Evolutionary conservation across 2,329 filamentous ascomycete genomes (phyloP), one percentile per base, ranked within the genome.

Genomic region (Onygenales sp.): DNA sequence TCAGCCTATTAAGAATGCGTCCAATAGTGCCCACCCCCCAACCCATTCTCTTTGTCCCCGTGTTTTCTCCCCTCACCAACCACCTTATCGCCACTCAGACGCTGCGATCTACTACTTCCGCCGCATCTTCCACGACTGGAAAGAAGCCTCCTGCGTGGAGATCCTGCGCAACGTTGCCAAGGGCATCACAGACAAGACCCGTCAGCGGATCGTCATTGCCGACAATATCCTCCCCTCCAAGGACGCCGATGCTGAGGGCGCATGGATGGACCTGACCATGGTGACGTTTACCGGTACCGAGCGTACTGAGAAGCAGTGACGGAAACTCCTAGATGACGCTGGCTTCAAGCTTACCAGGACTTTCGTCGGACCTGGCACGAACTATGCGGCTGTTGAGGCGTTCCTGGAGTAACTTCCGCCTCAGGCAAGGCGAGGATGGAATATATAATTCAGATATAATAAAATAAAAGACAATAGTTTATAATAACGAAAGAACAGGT

Each of bases 41-140:
- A 7, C 27, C 3, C 43, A 17, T 3, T 27, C 21, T 14, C 42
- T 44, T 11, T 5, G 8, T 14, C 3, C n/a, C 14, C 14, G 9
- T 5, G 5, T n/a, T 39, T 13, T 48, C n/a, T 11, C n/a, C 14
- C 11, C 8, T 51, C 13, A 31, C n/a, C 31, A 31, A 45, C 39
- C 39, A 7, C 3, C 13, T 42, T 6, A 21, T 21, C 5, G 42
- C 6, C 3, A 17, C 9, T 32, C 36, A 61, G 63, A 58, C 13
- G 64, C 66, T 2, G 54, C 59, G n/a, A 57, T 61, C 2, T 68
- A 68, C 49, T 67, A 65, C 54, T 50, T 68, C 9, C 64, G 64
- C n/a, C 63, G 62, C 39, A 55, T 61, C 32, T 52, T 67, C n/a
- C 66, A 68, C 52, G 64, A 68, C 57, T 68, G 62, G 59, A 56